Evolutionary conservation across 139 green algal genomes (phyloP).

Genomic region (Desmodesmus armatus): DNA sequence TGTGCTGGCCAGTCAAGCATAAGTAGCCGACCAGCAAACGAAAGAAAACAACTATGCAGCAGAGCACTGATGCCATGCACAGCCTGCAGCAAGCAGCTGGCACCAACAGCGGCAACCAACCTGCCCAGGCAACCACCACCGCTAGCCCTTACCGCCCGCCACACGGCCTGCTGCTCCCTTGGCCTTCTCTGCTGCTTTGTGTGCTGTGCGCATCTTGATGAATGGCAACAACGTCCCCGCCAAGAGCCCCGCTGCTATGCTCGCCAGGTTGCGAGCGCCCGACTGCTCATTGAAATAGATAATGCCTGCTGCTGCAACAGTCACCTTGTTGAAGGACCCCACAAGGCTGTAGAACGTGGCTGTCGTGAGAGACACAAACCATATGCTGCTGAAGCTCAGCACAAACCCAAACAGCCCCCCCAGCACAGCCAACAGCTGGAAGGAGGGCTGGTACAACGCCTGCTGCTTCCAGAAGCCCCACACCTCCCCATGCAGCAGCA

Average conservation of each 20-base stretch:
- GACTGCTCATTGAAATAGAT: conserved; percentile 79
- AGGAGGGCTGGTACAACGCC: conserved; percentile 59
- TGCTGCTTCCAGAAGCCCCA: conserved; percentile 50
- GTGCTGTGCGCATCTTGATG: conserved; percentile 40
- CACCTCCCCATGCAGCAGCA: conserved; percentile 73
- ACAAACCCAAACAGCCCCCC: conserved; percentile 72
- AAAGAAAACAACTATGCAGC: too few relatives aligned
- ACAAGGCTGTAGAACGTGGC: conserved; percentile 87
- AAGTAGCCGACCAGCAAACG: too few relatives aligned
- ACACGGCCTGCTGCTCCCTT: too few relatives aligned
- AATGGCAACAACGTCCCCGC: conserved; percentile 74
- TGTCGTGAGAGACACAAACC: conserved; percentile 91
- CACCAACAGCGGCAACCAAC: too few relatives aligned
- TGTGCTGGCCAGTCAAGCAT: too few relatives aligned
- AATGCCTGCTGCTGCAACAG: conserved; percentile 83
- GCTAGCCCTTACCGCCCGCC: too few relatives aligned
- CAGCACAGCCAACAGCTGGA: conserved; percentile 60
- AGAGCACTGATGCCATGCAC: too few relatives aligned
- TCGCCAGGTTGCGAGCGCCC: conserved; percentile 72
- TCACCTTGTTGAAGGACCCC: conserved; percentile 90
- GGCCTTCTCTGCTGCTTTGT: too few relatives aligned
- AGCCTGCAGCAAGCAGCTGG: too few relatives aligned
- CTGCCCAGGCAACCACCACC: too few relatives aligned
- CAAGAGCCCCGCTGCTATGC: conserved; percentile 75
- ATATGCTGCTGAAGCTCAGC: conserved; percentile 87